Evolutionary conservation across 2,329 filamentous ascomycete genomes (phyloP), one percentile per base, ranked within the genome.

Genomic region (Periconia digitata): DNA sequence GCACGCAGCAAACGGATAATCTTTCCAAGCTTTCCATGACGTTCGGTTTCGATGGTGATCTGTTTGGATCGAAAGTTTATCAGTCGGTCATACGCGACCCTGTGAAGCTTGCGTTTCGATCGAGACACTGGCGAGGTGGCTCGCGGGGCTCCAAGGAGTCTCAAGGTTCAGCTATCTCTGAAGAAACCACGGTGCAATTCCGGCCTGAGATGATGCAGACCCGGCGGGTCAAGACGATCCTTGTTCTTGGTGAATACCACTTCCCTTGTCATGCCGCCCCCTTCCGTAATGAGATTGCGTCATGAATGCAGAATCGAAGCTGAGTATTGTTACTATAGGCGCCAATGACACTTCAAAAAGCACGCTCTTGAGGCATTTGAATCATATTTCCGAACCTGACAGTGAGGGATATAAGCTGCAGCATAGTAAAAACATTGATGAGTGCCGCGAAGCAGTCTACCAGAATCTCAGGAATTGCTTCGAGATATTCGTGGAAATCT

Each of bases 1-100:
- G 23, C 20, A 47, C 37, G 6, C 43, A 18, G 22, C 42, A 37
- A 13, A 46, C 44, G 7, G 54, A 55, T 23, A 59, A 44, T 10
- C 20, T 49, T 2, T 59, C 54, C 2, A 51, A 47, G 22, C 29
- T 55, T 6, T 59, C 56, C 8, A 27, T 46, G 20, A 20, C 48
- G 1, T 59, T 59, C 38, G 49, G 36, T 17, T 59, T 56, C 23
- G 51, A 59, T 32, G 20, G 20, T 2, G 40, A 51, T 16, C 12
- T 59, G 3, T 51, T 59, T 32, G 16, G 45, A 2, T 47, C 53
- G 1, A 48, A 27, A 8, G 36, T 46, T 6, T 56, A 56, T 27
- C 21, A 49, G 21, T 35, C 46, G 2, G 42, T 44, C 10, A 24
- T 55, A 13, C 34, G 50, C 12, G 32, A 38, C 2, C 46, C 46